Evolutionary conservation across 768 basidiomycete species (phyloP), one percentile per base, ranked within the genome.

Genomic region (Hirschioporus abietinus): DNA sequence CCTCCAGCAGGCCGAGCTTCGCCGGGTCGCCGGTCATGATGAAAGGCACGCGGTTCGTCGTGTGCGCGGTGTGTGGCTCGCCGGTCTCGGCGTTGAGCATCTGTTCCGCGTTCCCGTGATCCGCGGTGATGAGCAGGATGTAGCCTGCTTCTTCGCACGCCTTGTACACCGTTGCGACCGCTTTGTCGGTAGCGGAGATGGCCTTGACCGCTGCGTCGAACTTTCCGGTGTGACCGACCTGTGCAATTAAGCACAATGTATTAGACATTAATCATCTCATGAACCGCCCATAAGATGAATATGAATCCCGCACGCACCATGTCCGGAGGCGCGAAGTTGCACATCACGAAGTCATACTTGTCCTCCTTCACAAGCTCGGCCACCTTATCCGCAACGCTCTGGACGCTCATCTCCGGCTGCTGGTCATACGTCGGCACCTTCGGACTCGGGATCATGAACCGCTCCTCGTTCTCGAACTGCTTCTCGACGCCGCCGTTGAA

Each of bases 401-500:
- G 89, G 4, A 88, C 94, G 73, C 88, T 91, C 95, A 98, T 97
- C 72, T 88, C 86, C 1, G 95, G 95, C 70, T 92, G 83, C 72
- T 91, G 84, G 78, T 98, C 95, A 78, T 98, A 98, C 7, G 95
- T 98, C 7, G 95, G 89, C 30, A 96, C 95, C 72, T 93, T 96
- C 58, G 95, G 96, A 18, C 93, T 95, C 3, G 92, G 86, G 67
- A 96, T 88, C 92, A 97, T 88, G 75, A 88, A 82, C 18, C 96
- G 83, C 70, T 92, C 90, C 74, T 97, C 96, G 35, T 80, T 76
- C 17, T 85, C 81, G 77, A 92, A 98, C 72, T 96, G 92, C 74
- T 95, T 92, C 81, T 97, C 96, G 30, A 95, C 88, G 66, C 95
- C 95, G 17, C 95, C 96, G 77, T 96, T 97, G 85, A 97, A 96